phyloP scores from a whole-genome alignment of 306 rosid genomes.

The Albizia julibrissin region DNA sequence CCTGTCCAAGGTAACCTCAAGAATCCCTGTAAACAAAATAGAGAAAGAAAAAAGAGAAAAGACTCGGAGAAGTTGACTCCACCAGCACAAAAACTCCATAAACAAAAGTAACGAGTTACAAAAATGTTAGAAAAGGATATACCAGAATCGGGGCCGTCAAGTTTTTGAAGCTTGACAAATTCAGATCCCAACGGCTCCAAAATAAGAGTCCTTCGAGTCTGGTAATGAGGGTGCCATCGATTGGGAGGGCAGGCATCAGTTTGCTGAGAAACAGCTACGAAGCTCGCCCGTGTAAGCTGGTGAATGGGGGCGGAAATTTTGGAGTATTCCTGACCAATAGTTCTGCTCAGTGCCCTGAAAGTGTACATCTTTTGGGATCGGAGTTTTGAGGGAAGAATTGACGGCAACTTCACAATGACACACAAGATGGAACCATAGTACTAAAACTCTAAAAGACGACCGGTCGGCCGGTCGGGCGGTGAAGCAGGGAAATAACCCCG shows the following conservation, averaged over 20 bases:
- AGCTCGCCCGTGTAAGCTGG: slow-evolving; percentile 3
- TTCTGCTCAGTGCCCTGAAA: slow-evolving; percentile 29
- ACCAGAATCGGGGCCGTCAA: slow-evolving; percentile 56
- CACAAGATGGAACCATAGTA: too few relatives aligned
- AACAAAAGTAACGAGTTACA: not conserved
- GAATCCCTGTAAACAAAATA: slow-evolving; percentile 43
- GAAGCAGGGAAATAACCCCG: not conserved
- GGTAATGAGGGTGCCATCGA: slow-evolving; percentile 42
- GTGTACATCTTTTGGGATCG: slow-evolving; percentile 27
- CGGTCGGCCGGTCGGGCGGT: too few relatives aligned
- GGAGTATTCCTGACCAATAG: slow-evolving; percentile 10
- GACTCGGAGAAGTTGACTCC: not conserved
- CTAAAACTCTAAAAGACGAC: too few relatives aligned
- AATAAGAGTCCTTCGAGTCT: slow-evolving; percentile 50
- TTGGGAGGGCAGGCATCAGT: slow-evolving; percentile 7
- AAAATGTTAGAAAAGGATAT: slow-evolving; percentile 2
- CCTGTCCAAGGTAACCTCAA: slow-evolving; percentile 56
- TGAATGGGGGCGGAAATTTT: not conserved
- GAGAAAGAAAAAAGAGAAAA: not conserved
- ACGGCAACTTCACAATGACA: not conserved
- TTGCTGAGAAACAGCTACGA: slow-evolving; percentile 14
- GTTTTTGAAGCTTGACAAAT: slow-evolving; percentile 44
- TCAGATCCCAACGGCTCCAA: slow-evolving; percentile 45
- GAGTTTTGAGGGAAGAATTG: not conserved
- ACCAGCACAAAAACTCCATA: not conserved